Evolutionary conservation across 2,329 filamentous ascomycete species (phyloP).

Genomic region (Stemphylium lycopersici): DNA sequence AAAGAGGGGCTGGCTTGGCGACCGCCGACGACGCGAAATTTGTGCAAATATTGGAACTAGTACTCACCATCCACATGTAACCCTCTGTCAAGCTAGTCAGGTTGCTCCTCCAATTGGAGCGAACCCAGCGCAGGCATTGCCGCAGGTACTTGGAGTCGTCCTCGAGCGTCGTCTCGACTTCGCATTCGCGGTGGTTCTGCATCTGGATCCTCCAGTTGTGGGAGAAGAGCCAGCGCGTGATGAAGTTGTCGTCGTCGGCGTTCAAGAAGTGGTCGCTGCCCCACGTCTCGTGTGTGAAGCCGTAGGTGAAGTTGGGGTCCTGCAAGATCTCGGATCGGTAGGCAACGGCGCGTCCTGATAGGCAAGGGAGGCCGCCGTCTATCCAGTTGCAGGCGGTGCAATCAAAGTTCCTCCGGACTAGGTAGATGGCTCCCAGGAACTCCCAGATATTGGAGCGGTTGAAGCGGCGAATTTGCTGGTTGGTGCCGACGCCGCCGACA

Average conservation of each 20-base stretch:
- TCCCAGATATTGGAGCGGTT: slow-evolving; percentile 73
- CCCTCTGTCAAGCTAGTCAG: slow-evolving; percentile 86
- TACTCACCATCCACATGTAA: slow-evolving; percentile 81
- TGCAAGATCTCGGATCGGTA: slow-evolving; percentile 89
- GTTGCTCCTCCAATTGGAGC: slow-evolving; percentile 98
- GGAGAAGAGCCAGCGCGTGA: slow-evolving; percentile 92
- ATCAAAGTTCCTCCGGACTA: slow-evolving; percentile 94
- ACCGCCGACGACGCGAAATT: slow-evolving; percentile 26
- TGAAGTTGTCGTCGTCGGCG: slow-evolving; percentile 97
- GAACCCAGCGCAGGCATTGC: slow-evolving; percentile 92
- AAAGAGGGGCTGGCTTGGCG: slow-evolving; percentile 42
- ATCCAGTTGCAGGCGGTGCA: slow-evolving; percentile 95
- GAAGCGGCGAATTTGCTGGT: slow-evolving; percentile 80
- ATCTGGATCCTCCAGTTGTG: slow-evolving; percentile 94
- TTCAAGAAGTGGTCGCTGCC: slow-evolving; percentile 79
- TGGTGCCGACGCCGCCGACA: slow-evolving; percentile 91
- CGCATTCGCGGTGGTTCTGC: slow-evolving; percentile 87
- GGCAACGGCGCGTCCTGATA: slow-evolving; percentile 91
- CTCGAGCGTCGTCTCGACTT: slow-evolving; percentile 88
- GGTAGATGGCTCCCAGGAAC: slow-evolving; percentile 89
- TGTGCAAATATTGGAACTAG: slow-evolving; percentile 30
- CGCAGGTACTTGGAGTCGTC: slow-evolving; percentile 87
- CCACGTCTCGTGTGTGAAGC: slow-evolving; percentile 85
- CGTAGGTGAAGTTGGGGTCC: slow-evolving; percentile 82
- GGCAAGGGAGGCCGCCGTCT: slow-evolving; percentile 94